Evolutionary conservation across 139 green algal genomes (phyloP), one percentile per base, ranked within the genome.

Genomic region (Chlorella vulgaris): DNA sequence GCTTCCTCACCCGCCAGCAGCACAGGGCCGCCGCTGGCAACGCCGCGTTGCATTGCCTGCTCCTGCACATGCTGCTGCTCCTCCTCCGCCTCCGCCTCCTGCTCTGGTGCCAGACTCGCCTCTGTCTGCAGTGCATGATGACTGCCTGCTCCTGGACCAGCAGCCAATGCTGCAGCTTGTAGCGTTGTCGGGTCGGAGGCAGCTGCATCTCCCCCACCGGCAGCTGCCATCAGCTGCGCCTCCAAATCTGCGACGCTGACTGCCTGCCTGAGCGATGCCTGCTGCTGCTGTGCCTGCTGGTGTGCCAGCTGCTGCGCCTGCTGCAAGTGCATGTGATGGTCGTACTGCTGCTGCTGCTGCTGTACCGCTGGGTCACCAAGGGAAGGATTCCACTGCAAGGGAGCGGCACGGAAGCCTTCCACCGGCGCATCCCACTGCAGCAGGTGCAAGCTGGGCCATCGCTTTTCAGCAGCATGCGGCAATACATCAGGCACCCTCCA

Each of bases 301-400:
- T 65, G 15, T 21, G 10, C 13, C 47, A 24, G 47, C 55, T 65
- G 55, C 55, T 65, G 43, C 69, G n/a, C 18, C 70, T 78, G 73
- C 73, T 79, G 73, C 35, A 2, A 22, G 7, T 67, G 47, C 21
- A 40, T 39, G n/a, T n/a, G n/a, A n/a, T n/a, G n/a, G n/a, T n/a
- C 0, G 47, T 31, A 26, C 33, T 6, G 65, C 33, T 31, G 65
- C 65, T 51, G 62, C 69, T 22, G 39, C 60, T 47, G 66, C 10
- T 65, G 33, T 2, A 76, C 51, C 0, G 51, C 33, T 43, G 82
- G 82, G 43, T 80, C 83, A 75, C 78, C 83, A n/a, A 24, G 8
- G 3, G 83, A 80, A n/a, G 80, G 60, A 69, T 88, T 80, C 83
- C 83, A 88, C 76, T 88, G 83, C 58, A 38, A 1, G 1, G 29